phyloP scores from a whole-genome alignment of 306 rosid species.

The Begonia fuchsioides region DNA sequence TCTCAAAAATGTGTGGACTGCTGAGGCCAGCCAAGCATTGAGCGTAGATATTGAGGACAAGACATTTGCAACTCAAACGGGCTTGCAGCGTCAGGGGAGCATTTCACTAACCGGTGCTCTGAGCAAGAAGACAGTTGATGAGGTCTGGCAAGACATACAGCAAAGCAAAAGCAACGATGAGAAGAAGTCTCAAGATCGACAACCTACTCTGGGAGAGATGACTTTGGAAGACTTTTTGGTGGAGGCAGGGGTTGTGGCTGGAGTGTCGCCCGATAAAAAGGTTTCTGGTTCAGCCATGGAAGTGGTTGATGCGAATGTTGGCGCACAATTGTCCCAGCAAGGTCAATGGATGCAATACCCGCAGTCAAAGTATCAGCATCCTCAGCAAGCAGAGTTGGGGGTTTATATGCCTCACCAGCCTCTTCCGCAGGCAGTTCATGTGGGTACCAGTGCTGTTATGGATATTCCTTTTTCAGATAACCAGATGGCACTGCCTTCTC shows the following conservation, averaged over 20 bases:
- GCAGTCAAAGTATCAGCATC: slow-evolving; percentile 51
- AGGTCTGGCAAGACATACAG: slow-evolving; percentile 94
- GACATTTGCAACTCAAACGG: slow-evolving; percentile 29
- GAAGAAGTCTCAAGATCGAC: slow-evolving; percentile 46
- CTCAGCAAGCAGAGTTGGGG: slow-evolving; percentile 58
- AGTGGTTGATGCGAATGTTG: slow-evolving; percentile 30
- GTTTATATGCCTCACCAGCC: slow-evolving; percentile 51
- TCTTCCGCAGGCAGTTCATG: slow-evolving; percentile 39
- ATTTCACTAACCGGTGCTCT: slow-evolving; percentile 45
- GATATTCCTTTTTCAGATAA: slow-evolving; percentile 49
- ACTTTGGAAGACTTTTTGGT: slow-evolving; percentile 93
- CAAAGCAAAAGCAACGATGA: slow-evolving; percentile 36
- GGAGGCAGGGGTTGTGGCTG: slow-evolving; percentile 74
- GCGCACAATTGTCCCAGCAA: too few species aligned
- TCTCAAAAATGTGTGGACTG: slow-evolving; percentile 78
- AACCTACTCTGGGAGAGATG: slow-evolving; percentile 84
- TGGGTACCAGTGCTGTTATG: slow-evolving; percentile 44
- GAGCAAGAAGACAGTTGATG: slow-evolving; percentile 88
- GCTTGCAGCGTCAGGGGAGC: slow-evolving; percentile 58
- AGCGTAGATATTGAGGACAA: slow-evolving; percentile 30
- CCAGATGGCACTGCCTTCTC: slow-evolving; percentile 47
- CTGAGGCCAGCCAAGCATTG: slow-evolving; percentile 53
- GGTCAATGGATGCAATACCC: slow-evolving; percentile 68
- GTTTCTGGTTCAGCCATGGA: slow-evolving; percentile 21
- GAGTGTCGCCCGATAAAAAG: slow-evolving; percentile 33